A percentile compares a stretch with the other conserved stretches of the same genome.
Conservation (phyloP, 139 green algal genomes). For the Coelastrella sp. region DNA sequence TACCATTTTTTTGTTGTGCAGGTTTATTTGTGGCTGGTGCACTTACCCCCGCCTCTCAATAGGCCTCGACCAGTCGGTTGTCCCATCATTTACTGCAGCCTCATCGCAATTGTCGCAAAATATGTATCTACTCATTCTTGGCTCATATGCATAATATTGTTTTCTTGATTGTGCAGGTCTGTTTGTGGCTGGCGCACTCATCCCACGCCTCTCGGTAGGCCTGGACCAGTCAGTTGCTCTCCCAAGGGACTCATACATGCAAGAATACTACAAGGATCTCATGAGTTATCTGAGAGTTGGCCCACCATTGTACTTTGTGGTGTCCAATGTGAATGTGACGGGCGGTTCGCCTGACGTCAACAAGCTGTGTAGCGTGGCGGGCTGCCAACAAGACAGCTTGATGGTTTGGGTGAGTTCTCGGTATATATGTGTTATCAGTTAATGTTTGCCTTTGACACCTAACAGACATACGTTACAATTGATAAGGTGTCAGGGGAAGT, state of each 20-base stretch:
- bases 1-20: neutral
- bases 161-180: constrained; percentile 15
- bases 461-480: too few species aligned
- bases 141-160: neutral
- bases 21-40: constrained; percentile 34
- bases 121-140: too few species aligned
- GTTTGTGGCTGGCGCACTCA: constrained; percentile 42
- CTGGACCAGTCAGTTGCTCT: constrained; percentile 93
- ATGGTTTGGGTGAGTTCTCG: constrained; percentile 76
- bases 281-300: constrained; percentile 85
- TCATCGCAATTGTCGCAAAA: too few species aligned
- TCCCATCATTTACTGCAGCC: too few species aligned
- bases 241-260: constrained; percentile 92
- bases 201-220: constrained; percentile 68
- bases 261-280: constrained; percentile 90
- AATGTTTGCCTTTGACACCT: neutral
- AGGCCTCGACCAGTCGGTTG: constrained; percentile 91
- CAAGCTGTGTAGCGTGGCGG: constrained; percentile 79
- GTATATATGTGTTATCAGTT: neutral
- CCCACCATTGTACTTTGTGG: constrained; percentile 89
- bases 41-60: constrained; percentile 58
- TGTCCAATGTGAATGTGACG: constrained; percentile 80
- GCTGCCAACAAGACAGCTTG: constrained; percentile 84
- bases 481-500: too few species aligned
- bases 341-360: constrained; percentile 64